Percentiles rank a stretch among this genome's conserved stretches.
These are phyloP conservation scores for Aphanomyces euteiches DNA, from an alignment of 352 stramenopile genomes.

Conservation along the genomic window DNA sequence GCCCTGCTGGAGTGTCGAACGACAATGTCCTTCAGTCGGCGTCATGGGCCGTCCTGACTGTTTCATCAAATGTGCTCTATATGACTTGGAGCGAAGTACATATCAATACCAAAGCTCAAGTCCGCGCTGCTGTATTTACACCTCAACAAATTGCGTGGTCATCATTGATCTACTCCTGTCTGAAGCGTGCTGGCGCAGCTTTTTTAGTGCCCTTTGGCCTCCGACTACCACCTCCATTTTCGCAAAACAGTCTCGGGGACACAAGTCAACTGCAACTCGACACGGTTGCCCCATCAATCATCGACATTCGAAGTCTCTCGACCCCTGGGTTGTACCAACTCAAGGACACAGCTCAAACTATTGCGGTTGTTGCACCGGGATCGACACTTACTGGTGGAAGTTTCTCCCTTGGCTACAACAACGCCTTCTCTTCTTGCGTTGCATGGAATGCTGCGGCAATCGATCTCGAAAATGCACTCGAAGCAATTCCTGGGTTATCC, in stretches of 20 bases:
- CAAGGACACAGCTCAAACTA: slow-evolving; percentile 43
- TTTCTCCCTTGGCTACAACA: slow-evolving; percentile 54
- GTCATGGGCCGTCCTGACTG: slow-evolving; percentile 35
- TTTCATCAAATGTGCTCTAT: slow-evolving; percentile 32
- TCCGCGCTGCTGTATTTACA: slow-evolving; percentile 37
- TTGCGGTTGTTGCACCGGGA: slow-evolving; percentile 53
- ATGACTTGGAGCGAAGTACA: slow-evolving; percentile 56
- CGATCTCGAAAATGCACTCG: slow-evolving; percentile 43
- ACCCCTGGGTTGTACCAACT: slow-evolving; percentile 33
- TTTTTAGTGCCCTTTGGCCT: slow-evolving; percentile 42
- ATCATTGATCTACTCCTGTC: slow-evolving; percentile 47
- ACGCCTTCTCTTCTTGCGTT: slow-evolving; percentile 45
- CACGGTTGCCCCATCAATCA: slow-evolving; percentile 39
- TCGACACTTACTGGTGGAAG: slow-evolving; percentile 45
- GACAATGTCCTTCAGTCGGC: slow-evolving; percentile 42
- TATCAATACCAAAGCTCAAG: slow-evolving; percentile 30
- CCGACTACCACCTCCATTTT: slow-evolving; percentile 47
- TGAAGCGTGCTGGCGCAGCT: slow-evolving; percentile 42
- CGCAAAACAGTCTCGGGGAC: slow-evolving; percentile 53
- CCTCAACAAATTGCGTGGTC: slow-evolving; percentile 39
- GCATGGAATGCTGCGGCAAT: slow-evolving; percentile 48
- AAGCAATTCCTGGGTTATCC: slow-evolving; percentile 42
- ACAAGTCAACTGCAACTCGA: slow-evolving; percentile 49
- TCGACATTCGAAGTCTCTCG: slow-evolving; percentile 40
- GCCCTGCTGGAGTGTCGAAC: slow-evolving; percentile 41